Conservation (phyloP, 331 rosid genomes). For the Quercus phellos region DNA sequence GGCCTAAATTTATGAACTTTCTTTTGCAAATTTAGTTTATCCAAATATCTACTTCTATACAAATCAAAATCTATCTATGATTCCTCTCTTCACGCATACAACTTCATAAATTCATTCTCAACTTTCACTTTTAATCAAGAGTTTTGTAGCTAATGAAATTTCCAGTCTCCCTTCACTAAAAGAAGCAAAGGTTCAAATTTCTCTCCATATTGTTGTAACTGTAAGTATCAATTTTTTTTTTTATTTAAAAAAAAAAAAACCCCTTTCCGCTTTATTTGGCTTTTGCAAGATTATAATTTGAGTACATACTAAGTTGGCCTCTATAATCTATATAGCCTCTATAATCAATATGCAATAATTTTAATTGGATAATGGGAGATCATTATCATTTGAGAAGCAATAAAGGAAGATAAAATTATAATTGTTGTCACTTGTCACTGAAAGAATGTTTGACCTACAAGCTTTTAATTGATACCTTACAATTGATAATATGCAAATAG, state of each 20-base stretch:
- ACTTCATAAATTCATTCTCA: too few relatives aligned
- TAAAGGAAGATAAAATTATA: not conserved
- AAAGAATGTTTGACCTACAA: not conserved
- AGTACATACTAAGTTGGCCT: not conserved
- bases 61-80: too few relatives aligned
- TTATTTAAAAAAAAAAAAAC: too few relatives aligned
- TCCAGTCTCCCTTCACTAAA: too few relatives aligned
- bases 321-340: not conserved
- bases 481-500: not conserved
- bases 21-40: not conserved
- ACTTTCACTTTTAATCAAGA: too few relatives aligned
- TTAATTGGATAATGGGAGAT: not conserved
- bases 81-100: too few relatives aligned
- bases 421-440: not conserved
- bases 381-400: not conserved
- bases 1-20: not conserved
- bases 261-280: too few relatives aligned
- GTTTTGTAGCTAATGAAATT: too few relatives aligned
- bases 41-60: not conserved
- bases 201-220: too few relatives aligned
- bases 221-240: too few relatives aligned
- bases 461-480: not conserved
- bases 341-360: not conserved
- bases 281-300: not conserved
- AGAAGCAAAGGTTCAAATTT: too few relatives aligned